Conservation (phyloP, 306 rosid genomes). For the Lathyrus oleraceus region DNA sequence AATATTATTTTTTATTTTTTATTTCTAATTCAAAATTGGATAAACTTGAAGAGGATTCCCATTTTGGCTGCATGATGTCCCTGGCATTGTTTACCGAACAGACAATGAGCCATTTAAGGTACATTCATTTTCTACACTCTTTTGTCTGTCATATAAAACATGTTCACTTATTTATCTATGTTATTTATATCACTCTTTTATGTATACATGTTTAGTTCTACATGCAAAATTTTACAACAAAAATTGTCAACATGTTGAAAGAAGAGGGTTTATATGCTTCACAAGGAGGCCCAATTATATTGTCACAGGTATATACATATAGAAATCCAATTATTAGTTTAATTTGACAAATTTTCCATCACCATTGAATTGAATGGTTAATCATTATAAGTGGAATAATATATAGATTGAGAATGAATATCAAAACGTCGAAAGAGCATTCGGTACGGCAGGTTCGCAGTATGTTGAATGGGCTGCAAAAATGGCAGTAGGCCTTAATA, state of each 20-base stretch:
- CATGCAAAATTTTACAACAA: constrained; percentile 76
- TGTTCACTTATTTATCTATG: neutral
- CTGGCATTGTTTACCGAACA: constrained; percentile 67
- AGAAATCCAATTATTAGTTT: neutral
- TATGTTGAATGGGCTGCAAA: constrained; percentile 74
- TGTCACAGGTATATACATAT: constrained; percentile 50
- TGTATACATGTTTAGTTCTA: constrained; percentile 46
- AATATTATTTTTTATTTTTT: neutral
- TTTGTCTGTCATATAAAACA: neutral
- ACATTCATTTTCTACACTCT: neutral
- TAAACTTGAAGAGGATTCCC: constrained; percentile 70
- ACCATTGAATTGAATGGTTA: neutral
- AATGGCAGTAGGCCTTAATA: constrained; percentile 68
- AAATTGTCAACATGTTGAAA: constrained; percentile 70
- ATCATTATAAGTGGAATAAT: neutral
- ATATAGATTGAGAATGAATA: constrained; percentile 76
- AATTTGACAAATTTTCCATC: neutral
- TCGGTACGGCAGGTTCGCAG: constrained; percentile 35
- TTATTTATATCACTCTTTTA: neutral
- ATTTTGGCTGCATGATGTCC: constrained; percentile 82
- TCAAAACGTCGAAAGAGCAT: constrained; percentile 58
- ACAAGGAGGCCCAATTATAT: constrained; percentile 81
- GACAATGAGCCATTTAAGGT: constrained; percentile 86
- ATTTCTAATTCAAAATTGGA: neutral
- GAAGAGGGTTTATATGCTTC: constrained; percentile 67